Base-by-base conservation (phyloP, 2,329 filamentous ascomycete genomes). In the Pseudofabraea citricarpa region DNA sequence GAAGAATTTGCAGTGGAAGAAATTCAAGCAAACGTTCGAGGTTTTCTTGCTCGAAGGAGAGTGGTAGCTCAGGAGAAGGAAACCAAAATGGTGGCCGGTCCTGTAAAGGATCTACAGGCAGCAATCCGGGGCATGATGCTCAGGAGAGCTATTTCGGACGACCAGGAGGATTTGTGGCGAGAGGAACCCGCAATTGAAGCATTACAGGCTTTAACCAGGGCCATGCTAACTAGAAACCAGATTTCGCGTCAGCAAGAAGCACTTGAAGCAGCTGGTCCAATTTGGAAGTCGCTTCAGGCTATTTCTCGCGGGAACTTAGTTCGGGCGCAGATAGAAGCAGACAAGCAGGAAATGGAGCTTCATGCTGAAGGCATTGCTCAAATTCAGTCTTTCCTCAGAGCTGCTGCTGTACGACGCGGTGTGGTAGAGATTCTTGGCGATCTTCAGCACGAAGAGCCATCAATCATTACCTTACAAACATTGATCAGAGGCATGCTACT, bases 151-250 rank as follows among this genome's bases (percentile, higher is more conserved):
- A 64, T 83, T 43, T 69, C 73, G 15, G 66, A 74, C 39, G 75
- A 81, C 45, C 67, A 75, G 44, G 64, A 69, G 51, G 62, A 68
- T 43, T 69, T 85, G 39, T 70, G 74, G 44, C 66, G 69, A 44
- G 64, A 80, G 54, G 68, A 71, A 49, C 61, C 61, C 33, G 68
- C 70, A 26, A 71, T 81, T 48, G 70, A 70, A 40, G 65, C 70
- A 41, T 64, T 90, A 46, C 86, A 90, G 67, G 79, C 84, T 54
- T 76, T 77, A 46, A 73, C 77, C 26, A 75, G 85, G 63, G 86
- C 81, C 42, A 68, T 77, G 66, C 66, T 81, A 58, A 74, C 70
- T 46, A 75, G 81, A 63, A 66, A 67, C 47, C 71, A 78, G 64
- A 64, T 82, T 47, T 65, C 66, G 26, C 59, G 58, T 41, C 69